phyloP scores from a whole-genome alignment of 2,329 filamentous ascomycete species.

The Mycogone perniciosa region DNA sequence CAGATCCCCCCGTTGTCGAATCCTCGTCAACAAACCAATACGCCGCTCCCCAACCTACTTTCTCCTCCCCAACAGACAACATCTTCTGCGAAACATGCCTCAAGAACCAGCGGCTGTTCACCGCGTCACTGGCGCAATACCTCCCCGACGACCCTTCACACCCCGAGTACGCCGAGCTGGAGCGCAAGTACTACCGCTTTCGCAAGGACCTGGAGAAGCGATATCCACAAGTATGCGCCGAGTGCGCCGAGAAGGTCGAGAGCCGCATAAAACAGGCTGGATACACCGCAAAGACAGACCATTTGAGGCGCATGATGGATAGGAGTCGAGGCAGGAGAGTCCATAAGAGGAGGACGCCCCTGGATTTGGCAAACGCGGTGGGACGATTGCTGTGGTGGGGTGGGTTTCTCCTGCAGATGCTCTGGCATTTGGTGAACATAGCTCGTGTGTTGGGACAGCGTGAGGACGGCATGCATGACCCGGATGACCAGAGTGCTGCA shows the following conservation, averaged over 20 bases:
- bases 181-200: constrained; percentile 63
- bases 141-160: constrained; percentile 59
- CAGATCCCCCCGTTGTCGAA: constrained; percentile 65
- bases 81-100: constrained; percentile 71
- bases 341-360: constrained; percentile 25
- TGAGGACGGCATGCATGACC: constrained; percentile 28
- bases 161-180: constrained; percentile 62
- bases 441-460: constrained; percentile 20
- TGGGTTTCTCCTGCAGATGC: constrained; percentile 40
- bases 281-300: constrained; percentile 80
- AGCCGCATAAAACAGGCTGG: constrained; percentile 62
- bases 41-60: constrained; percentile 37
- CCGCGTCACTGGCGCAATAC: constrained; percentile 71
- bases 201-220: constrained; percentile 67
- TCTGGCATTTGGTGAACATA: constrained; percentile 42
- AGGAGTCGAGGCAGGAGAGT: constrained; percentile 41
- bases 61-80: constrained; percentile 23
- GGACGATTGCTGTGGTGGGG: constrained; percentile 43
- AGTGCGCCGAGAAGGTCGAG: constrained; percentile 71
- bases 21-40: constrained; percentile 9
- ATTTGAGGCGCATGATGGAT: constrained; percentile 68
- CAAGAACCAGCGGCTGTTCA: constrained; percentile 82
- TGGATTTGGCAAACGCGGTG: constrained; percentile 38
- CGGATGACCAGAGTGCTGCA: constrained; percentile 23
- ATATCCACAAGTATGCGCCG: constrained; percentile 82